These are phyloP conservation scores for Serendipita sp. DNA, from an alignment of 768 basidiomycete genomes.

Conservation along the genomic window DNA sequence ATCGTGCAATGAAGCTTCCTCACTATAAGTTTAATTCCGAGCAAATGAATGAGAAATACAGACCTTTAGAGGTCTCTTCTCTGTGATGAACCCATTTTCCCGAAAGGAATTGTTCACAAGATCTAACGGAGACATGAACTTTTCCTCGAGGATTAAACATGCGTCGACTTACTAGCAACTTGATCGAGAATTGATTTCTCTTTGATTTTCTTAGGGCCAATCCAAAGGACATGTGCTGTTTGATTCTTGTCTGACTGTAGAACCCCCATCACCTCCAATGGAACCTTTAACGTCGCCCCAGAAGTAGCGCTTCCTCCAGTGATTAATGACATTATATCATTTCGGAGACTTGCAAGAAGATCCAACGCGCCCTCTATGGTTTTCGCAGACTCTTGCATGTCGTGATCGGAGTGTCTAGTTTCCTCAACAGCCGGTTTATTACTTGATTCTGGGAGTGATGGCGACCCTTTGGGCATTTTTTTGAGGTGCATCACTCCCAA, in stretches of 20 bases:
- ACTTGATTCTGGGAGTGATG: background rate
- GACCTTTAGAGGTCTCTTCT: constrained; percentile 24
- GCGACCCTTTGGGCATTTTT: background rate
- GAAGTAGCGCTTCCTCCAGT: background rate
- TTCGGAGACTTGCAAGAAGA: constrained; percentile 17
- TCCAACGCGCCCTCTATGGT: constrained; percentile 16
- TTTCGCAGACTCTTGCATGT: background rate
- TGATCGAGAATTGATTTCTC: background rate
- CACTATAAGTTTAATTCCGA: background rate
- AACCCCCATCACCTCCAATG: background rate
- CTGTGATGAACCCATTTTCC: constrained; percentile 20
- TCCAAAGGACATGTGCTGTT: background rate
- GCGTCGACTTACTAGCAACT: background rate
- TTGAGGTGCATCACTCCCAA: constrained; percentile 55
- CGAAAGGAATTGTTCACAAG: constrained; percentile 19
- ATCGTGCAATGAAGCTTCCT: constrained; percentile 24
- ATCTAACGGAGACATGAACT: constrained; percentile 14
- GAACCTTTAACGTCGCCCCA: background rate
- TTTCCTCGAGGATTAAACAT: background rate
- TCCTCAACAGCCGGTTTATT: background rate
- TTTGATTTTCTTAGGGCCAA: background rate
- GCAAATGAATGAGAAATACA: background rate
- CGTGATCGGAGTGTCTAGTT: background rate
- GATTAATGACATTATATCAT: constrained; percentile 24
- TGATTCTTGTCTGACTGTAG: background rate